phyloP scores from a whole-genome alignment of 768 basidiomycete genomes.

The Phaffia australis region DNA sequence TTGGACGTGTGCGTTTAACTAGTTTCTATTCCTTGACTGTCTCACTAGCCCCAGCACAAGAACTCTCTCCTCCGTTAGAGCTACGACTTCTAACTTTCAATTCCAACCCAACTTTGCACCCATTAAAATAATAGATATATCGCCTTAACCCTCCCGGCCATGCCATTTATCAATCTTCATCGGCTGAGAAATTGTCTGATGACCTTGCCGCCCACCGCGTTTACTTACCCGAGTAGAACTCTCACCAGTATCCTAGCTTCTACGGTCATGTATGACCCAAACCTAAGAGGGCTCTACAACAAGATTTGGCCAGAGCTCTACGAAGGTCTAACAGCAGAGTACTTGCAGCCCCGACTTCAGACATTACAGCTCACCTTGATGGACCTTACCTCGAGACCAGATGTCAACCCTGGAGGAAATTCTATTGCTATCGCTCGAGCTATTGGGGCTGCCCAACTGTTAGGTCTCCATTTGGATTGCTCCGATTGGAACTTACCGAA shows the following conservation, averaged over 20 bases:
- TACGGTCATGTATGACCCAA: conserved; percentile 13
- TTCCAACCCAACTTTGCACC: neutral
- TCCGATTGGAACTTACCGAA: conserved; percentile 21
- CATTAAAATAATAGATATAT: conserved; percentile 3
- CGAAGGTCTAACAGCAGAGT: conserved; percentile 19
- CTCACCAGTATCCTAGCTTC: conserved; percentile 19
- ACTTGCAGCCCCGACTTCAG: conserved; percentile 21
- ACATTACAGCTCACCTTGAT: conserved; percentile 26
- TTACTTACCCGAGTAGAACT: conserved; percentile 13
- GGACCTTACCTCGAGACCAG: conserved; percentile 20
- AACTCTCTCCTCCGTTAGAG: too few species aligned
- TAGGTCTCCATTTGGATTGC: conserved; percentile 28
- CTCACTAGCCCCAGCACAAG: too few species aligned
- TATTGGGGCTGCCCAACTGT: conserved; percentile 25
- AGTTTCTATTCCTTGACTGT: too few species aligned
- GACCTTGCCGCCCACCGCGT: neutral
- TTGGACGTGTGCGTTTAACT: conserved; percentile 13
- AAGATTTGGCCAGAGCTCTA: conserved; percentile 20
- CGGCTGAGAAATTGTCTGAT: conserved; percentile 17
- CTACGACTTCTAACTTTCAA: too few species aligned
- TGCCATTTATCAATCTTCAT: conserved; percentile 21
- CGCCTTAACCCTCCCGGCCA: conserved; percentile 18
- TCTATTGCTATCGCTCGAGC: conserved; percentile 20
- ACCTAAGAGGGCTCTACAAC: neutral
- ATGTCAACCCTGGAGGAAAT: conserved; percentile 25